Evolutionary conservation across 306 rosid genomes (phyloP).

Genomic region (Fagus crenata): DNA sequence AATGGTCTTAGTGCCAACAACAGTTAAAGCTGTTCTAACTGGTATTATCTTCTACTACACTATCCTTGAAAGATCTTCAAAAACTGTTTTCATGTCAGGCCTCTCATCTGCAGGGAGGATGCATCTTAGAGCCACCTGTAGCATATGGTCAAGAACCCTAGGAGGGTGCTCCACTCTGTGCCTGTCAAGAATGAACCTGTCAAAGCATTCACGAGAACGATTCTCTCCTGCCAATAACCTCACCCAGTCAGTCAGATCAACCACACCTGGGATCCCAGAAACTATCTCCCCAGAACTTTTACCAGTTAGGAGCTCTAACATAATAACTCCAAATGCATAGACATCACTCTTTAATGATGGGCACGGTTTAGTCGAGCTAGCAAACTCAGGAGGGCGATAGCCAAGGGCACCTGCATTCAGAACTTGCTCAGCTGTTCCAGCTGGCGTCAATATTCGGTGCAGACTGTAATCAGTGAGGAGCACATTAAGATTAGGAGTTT

Average conservation of each 20-base stretch:
- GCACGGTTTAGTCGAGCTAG: conserved; percentile 64
- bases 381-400: conserved; percentile 75
- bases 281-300: conserved; percentile 59
- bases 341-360: conserved; percentile 82
- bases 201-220: conserved; percentile 58
- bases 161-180: conserved; percentile 18
- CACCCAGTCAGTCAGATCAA: conserved; percentile 70
- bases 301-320: conserved; percentile 78
- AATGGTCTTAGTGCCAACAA: conserved; percentile 38
- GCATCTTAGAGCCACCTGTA: conserved; percentile 67
- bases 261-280: conserved; percentile 55
- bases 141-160: conserved; percentile 52
- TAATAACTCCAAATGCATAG: conserved; percentile 70
- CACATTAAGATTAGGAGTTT: conserved; percentile 46
- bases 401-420: conserved; percentile 73
- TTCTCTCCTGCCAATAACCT: conserved; percentile 50
- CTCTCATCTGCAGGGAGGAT: conserved; percentile 74
- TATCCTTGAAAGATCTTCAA: conserved; percentile 59
- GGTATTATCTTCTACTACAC: conserved; percentile 28
- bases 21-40: conserved; percentile 24
- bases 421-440: conserved; percentile 78
- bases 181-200: conserved; percentile 46
- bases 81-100: conserved; percentile 64
- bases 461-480: conserved; percentile 68
- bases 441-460: conserved; percentile 63